Conservation (phyloP, 805 yeast species). For the Schwanniomyces vanrijiae region DNA sequence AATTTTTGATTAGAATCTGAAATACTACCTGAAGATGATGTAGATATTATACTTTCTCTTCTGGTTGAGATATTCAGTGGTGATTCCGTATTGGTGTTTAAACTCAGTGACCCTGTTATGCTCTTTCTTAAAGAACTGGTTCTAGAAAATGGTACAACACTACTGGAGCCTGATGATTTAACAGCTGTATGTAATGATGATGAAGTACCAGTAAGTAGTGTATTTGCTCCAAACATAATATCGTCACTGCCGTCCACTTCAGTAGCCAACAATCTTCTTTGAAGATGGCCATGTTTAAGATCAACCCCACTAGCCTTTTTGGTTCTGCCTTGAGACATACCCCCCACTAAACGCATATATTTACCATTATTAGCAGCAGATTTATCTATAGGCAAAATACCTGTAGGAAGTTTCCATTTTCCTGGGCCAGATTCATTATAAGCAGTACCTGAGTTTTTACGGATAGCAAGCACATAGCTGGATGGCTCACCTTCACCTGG, state of each 20-base stretch:
- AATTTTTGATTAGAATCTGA: constrained; percentile 21
- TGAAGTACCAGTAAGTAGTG: constrained; percentile 7
- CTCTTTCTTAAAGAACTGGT: constrained; percentile 30
- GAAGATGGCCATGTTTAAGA: constrained; percentile 60
- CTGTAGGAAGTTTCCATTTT: constrained; percentile 53
- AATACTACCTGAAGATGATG: constrained; percentile 30
- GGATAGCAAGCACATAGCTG: constrained; percentile 45
- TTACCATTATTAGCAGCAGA: constrained; percentile 24
- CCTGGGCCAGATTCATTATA: constrained; percentile 47
- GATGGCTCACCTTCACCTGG: constrained; percentile 55
- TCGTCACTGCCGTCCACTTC: constrained; percentile 70
- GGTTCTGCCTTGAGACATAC: constrained; percentile 21
- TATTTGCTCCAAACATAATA: constrained; percentile 7
- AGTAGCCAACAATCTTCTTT: constrained; percentile 68
- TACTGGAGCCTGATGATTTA: constrained; percentile 12
- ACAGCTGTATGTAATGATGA: constrained; percentile 9
- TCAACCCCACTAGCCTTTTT: constrained; percentile 49
- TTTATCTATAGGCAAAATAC: constrained; percentile 49
- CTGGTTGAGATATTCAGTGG: constrained; percentile 9
- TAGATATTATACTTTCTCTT: constrained; percentile 17
- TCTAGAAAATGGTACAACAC: constrained; percentile 14
- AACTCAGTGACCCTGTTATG: constrained; percentile 22
- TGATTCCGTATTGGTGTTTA: constrained; percentile 11
- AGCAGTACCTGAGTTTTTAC: constrained; percentile 49
- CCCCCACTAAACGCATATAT: constrained; percentile 27